Base-by-base conservation (phyloP, 495 filamentous ascomycete species). In the Parmelia sp. region DNA sequence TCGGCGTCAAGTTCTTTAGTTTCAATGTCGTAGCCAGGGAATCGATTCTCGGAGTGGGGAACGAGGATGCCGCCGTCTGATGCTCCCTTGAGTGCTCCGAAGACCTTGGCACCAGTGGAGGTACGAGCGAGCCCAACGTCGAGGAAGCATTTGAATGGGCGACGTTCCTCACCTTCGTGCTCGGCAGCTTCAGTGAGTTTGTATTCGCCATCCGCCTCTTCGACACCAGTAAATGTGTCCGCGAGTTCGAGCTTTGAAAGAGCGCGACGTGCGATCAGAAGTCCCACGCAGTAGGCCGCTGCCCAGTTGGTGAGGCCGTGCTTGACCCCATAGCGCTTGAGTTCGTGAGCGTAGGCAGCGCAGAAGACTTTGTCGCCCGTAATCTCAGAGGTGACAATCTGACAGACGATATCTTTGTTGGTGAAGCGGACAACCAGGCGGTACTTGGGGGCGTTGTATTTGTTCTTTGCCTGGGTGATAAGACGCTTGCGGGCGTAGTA, bases 401-500 rank as follows among this genome's bases (percentile, higher is more conserved):
- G 94, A 79, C 85, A 86, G 82, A 99, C 86, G 84, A 99, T 95
- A 82, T 98, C 94, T 76, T 90, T 89, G 86, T 97, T 97, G 86
- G 95, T 97, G 90, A 99, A 99, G 78, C 94, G 93, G 75, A 99
- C 93, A 64, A 99, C 94, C 75, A 99, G 89, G 76, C 94, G 90
- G 87, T 99, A 97, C 85, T 99, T 99, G 77, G 94, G 93, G 57
- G 93, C 89, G 79, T 92, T 94, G 89, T 97, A 98, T 86, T 97
- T 97, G 90, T 97, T 97, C 91, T 97, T 99, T 80, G 94, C 94
- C 85, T 99, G 94, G 81, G 91, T 92, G 86, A 96, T 95, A 80
- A 99, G 84, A 74, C 94, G 89, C 88, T 97, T 96, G 82, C 94
- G 94, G 76, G 94, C 94, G 79, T 96, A 97, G 90, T 99, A 99